Evolutionary conservation across 2,329 filamentous ascomycete species (phyloP).

Genomic region (Paecilomyces variotii): DNA sequence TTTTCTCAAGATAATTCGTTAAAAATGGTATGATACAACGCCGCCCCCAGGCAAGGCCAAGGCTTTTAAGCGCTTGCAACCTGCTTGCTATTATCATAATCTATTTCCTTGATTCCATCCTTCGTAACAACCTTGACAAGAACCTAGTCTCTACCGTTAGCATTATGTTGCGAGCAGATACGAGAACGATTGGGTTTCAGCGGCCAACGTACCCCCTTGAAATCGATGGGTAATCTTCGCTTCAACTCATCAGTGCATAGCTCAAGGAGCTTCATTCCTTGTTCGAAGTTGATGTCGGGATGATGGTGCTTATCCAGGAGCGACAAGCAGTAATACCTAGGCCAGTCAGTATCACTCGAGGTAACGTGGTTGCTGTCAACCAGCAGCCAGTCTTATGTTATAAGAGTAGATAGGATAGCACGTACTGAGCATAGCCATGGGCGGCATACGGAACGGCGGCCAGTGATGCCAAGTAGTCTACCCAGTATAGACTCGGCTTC

Average conservation of each 20-base stretch:
- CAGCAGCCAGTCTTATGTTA: background rate
- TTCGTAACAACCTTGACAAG: conserved; percentile 88
- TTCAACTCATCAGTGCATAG: conserved; percentile 98
- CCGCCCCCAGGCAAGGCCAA: conserved; percentile 16
- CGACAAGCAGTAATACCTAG: conserved; percentile 90
- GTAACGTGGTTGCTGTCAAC: background rate
- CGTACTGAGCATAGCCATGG: conserved; percentile 94
- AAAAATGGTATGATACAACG: conserved; percentile 24
- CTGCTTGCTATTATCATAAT: conserved; percentile 71
- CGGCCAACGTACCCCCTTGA: conserved; percentile 72
- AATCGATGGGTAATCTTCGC: conserved; percentile 93
- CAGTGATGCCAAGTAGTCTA: conserved; percentile 88
- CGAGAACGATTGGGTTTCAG: background rate
- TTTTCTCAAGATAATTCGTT: conserved; percentile 14
- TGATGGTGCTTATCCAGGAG: conserved; percentile 98
- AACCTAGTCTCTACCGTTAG: conserved; percentile 23
- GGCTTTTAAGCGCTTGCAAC: conserved; percentile 37
- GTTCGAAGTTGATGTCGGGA: conserved; percentile 79
- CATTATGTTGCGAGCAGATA: background rate
- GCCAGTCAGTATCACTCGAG: conserved; percentile 8
- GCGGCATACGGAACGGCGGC: conserved; percentile 89
- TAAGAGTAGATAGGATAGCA: background rate
- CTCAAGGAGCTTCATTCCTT: conserved; percentile 84
- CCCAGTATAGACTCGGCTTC: conserved; percentile 90
- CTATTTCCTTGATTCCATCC: conserved; percentile 78